Base-by-base conservation (phyloP, 352 stramenopile genomes). In the Pythium utonaiense region DNA sequence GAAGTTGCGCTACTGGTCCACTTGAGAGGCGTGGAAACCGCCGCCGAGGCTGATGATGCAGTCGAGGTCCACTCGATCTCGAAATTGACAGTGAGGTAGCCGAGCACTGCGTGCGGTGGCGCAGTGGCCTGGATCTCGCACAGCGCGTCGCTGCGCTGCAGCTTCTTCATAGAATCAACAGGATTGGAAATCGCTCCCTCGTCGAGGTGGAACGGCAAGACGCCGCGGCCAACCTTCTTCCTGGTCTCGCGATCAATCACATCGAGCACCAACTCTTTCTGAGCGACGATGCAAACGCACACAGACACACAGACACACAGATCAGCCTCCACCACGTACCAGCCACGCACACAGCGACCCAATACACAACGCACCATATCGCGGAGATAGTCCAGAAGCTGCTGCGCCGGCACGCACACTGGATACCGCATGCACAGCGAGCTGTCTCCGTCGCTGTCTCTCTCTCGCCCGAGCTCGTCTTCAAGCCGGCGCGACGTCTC, bases 171-270 rank as follows among this genome's bases (percentile, higher is more conserved):
- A 6, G 33, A 25, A n/a, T 67, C 22, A 24, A 64, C 42, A 60
- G 60, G 62, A 13, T 64, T 60, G 16, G 51, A 25, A 53, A 13
- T 17, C 36, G 19, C 50, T 4, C 27, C 17, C 8, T 51, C 38
- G 16, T 60, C 50, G 5, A 67, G 10, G 14, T 19, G 28, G 33
- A 70, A 63, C 45, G 58, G 38, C 2, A 67, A 47, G 27, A 63
- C 53, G 33, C 70, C 79, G 22, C 66, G 44, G 5, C 80, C 81
- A 24, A 74, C 59, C 28, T 75, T 75, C 21, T 62, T 76, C 12
- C 77, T 56, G 1, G 73, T 74, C 3, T 28, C 30, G 31, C 74
- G 75, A 52, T 92, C 80, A 27, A 89, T 77, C 54, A 92, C 77
- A 25, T 92, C 82, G 19, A 90, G 45, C 34, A 65, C 58, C 24